Base-by-base conservation (phyloP, 768 basidiomycete genomes). In the Boletus vinaceobasis region DNA sequence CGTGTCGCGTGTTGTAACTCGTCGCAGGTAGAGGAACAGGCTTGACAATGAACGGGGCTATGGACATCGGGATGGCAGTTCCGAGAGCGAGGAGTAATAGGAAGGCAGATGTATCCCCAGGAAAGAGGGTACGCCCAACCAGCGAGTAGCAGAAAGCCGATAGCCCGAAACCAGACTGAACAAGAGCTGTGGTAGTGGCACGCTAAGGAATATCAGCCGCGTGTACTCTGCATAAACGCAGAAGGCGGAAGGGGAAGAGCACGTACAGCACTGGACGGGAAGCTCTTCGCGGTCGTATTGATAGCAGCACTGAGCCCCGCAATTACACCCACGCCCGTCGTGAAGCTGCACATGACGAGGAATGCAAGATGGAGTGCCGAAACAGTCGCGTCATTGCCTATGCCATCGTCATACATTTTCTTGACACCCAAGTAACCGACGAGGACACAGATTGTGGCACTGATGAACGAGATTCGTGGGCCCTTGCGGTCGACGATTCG, bases 141-240 rank as follows among this genome's bases (percentile, higher is more conserved):
- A 84, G 79, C 14, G 90, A 89, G 72, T 94, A 97, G 57, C 90
- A 77, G 76, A 96, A 96, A 0, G 94, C 94, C 0, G 91, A 93
- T 14, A 97, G 81, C 0, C 94, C 93, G 59, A 91, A 93, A 29
- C 91, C 93, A 0, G 91, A 90, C n/a, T 93, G 71, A 33, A 94
- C 92, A 9, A 92, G 66, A 2, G 87, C 87, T 0, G 88, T 90
- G 9, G 84, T 81, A 0, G 85, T 84, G 11, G 86, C 92, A 19
- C 92, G 79, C 87, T 91, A 45, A 27, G 46, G 31, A 21, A 52
- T 19, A 48, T 52, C 32, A 43, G 36, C 7, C 23, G 1, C 11
- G 17, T 15, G 44, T 54, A 39, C 21, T 50, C 10, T 51, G 23
- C 37, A 48, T 17, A 7, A n/a, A n/a, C n/a, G n/a, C n/a, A n/a